Evolutionary conservation across 164 flowering plant genomes (phyloP), one percentile per base, ranked within the genome.

Genomic region (Taxillus chinensis): DNA sequence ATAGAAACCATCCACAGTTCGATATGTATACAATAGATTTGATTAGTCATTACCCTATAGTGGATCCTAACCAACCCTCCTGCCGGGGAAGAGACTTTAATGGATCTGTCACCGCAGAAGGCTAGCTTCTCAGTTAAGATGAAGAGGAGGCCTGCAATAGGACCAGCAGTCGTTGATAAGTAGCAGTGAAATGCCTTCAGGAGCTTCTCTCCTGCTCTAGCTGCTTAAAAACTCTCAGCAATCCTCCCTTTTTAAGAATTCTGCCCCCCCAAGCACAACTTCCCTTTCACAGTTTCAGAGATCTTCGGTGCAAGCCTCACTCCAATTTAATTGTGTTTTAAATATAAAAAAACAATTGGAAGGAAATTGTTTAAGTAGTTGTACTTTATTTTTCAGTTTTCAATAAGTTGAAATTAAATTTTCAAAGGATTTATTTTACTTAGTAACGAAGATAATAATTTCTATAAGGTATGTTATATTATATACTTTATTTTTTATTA

Each of bases 61-160:
- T 68, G 75, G 46, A 65, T 45, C 64, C 74, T 69, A 57, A 71
- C 37, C 13, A 67, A 4, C 48, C 73, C 70, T 27, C 74, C 79
- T 3, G 59, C 51, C 12, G 51, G 51, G 13, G 51, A 48, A 48
- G 51, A 48, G 51, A 48, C 51, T 4, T 48, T 48, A 14, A 48
- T 48, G 13, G 51, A 48, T 11, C 51, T 12, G 74, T 64, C 49
- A 75, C 86, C 80, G 73, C 86, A 76, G 45, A 82, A 82, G 16
- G 83, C 79, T 62, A 78, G 40, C 61, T 71, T 80, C 2, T 77
- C 60, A 2, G 78, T 71, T 10, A 83, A 80, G 56, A 80, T 68
- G 57, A 80, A 82, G 45, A 82, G 77, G 13, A 77, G 73, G 16
- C 86, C 86, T 9, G 82, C 75, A n/a, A n/a, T n/a, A n/a, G n/a